Conservation (phyloP, 176 grass and related monocot species). For the Pontederia crassipes region DNA sequence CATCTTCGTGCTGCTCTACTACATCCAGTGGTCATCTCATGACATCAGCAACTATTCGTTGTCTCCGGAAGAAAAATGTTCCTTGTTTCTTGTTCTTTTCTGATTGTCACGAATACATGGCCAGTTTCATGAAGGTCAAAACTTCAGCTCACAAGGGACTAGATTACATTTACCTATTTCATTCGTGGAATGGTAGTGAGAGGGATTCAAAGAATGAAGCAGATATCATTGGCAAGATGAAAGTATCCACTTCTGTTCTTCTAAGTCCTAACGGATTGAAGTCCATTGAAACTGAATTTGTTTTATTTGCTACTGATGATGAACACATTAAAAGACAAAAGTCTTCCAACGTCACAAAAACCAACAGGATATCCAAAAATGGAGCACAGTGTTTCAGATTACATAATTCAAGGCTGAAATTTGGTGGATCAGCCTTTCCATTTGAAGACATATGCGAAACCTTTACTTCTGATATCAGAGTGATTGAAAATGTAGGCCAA, state of each 20-base stretch:
- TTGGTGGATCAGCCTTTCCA: not conserved
- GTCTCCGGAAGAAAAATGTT: conserved; percentile 23
- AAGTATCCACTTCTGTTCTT: conserved; percentile 28
- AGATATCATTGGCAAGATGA: conserved; percentile 27
- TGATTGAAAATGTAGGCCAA: conserved; percentile 22
- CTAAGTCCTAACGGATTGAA: conserved; percentile 12
- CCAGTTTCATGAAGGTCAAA: conserved; percentile 28
- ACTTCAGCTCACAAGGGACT: conserved; percentile 3
- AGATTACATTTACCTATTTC: conserved; percentile 35
- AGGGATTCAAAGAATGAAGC: not conserved
- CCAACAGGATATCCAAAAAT: conserved; percentile 2
- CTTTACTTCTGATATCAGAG: not conserved
- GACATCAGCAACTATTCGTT: conserved; percentile 19
- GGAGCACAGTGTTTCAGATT: conserved; percentile 13
- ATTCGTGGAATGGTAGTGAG: conserved; percentile 6
- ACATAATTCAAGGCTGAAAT: conserved; percentile 9
- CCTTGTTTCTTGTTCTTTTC: conserved; percentile 29
- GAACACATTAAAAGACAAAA: conserved; percentile 1
- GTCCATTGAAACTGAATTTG: conserved; percentile 29
- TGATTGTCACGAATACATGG: conserved; percentile 9
- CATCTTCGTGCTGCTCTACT: not conserved
- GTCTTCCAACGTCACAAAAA: not conserved
- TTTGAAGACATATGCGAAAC: not conserved
- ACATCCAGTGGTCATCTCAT: not conserved
- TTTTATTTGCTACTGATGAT: conserved; percentile 17